phyloP scores from a whole-genome alignment of 1,139 yeast genomes.

The Taphrina populina region DNA sequence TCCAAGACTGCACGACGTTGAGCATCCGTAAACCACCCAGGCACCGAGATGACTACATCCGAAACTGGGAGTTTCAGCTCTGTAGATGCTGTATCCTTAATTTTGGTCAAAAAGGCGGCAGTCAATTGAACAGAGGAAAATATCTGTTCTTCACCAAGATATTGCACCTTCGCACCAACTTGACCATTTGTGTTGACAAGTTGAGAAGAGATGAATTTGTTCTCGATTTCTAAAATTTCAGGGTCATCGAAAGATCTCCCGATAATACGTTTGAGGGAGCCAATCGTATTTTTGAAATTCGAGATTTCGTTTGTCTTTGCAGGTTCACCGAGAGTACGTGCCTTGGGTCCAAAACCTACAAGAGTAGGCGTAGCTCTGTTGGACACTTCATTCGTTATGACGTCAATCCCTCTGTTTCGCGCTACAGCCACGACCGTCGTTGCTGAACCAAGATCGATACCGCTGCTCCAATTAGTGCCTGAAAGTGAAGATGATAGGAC shows the following conservation, averaged over 20 bases:
- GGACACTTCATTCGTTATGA: slow-evolving; percentile 96
- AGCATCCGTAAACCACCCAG: slow-evolving; percentile 93
- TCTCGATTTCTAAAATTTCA: slow-evolving; percentile 65
- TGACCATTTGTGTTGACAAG: slow-evolving; percentile 66
- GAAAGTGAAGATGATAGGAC: background rate
- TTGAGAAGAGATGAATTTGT: slow-evolving; percentile 64
- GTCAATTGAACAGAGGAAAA: slow-evolving; percentile 86
- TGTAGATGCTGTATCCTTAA: slow-evolving; percentile 72
- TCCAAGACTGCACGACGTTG: slow-evolving; percentile 97
- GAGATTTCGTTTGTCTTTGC: slow-evolving; percentile 97
- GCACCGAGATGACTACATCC: slow-evolving; percentile 93
- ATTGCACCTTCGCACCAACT: slow-evolving; percentile 81
- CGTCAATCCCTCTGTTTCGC: slow-evolving; percentile 96
- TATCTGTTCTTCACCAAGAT: slow-evolving; percentile 71
- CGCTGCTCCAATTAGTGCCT: slow-evolving; percentile 43
- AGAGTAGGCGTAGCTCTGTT: slow-evolving; percentile 94
- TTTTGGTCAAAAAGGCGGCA: slow-evolving; percentile 92
- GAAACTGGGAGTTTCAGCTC: slow-evolving; percentile 77
- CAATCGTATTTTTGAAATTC: slow-evolving; percentile 92
- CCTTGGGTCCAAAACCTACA: slow-evolving; percentile 87
- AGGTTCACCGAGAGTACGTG: slow-evolving; percentile 89
- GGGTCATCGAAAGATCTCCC: slow-evolving; percentile 78
- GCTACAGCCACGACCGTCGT: slow-evolving; percentile 96
- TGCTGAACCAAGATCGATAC: slow-evolving; percentile 96
- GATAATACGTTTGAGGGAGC: slow-evolving; percentile 84